phyloP scores from a whole-genome alignment of 495 filamentous ascomycete species.

The Penicillium arizonense region DNA sequence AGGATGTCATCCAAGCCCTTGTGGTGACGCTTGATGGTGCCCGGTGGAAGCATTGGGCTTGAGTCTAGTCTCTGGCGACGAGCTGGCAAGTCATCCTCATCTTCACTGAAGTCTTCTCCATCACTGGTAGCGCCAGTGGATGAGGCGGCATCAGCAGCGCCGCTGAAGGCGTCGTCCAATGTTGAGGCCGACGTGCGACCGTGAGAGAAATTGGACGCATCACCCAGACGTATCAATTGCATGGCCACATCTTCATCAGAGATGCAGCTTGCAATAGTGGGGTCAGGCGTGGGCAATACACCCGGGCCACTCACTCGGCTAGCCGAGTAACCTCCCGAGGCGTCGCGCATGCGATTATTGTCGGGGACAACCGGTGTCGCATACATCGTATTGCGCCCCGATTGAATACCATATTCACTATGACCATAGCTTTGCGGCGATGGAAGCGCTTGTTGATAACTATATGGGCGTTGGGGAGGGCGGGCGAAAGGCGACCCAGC shows the following conservation, averaged over 20 bases:
- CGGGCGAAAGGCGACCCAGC: conserved; percentile 67
- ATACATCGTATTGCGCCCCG: conserved; percentile 43
- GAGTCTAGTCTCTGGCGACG: conserved; percentile 61
- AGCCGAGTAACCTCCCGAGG: conserved; percentile 34
- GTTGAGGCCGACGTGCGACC: conserved; percentile 92
- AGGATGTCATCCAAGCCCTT: conserved; percentile 62
- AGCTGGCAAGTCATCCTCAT: conserved; percentile 62
- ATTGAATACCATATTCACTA: conserved; percentile 45
- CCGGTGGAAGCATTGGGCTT: conserved; percentile 51
- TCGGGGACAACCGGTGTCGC: conserved; percentile 56
- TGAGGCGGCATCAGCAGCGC: conserved; percentile 79
- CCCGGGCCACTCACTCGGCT: conserved; percentile 46
- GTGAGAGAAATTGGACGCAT: conserved; percentile 83
- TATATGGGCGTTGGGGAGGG: conserved; percentile 70
- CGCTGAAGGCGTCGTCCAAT: conserved; percentile 86
- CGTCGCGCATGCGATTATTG: conserved; percentile 64
- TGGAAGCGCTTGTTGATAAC: conserved; percentile 66
- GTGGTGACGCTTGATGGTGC: conserved; percentile 50
- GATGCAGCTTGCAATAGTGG: conserved; percentile 89
- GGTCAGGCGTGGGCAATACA: conserved; percentile 89
- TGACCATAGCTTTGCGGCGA: conserved; percentile 75
- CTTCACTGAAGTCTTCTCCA: conserved; percentile 73
- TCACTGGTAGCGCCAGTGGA: conserved; percentile 81
- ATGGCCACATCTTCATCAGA: conserved; percentile 97
- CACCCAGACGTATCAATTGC: conserved; percentile 93